Evolutionary conservation across 371 early-diverging fungal species (phyloP), one percentile per base, ranked within the genome.

Genomic region (Lichtheimia corymbifera): DNA sequence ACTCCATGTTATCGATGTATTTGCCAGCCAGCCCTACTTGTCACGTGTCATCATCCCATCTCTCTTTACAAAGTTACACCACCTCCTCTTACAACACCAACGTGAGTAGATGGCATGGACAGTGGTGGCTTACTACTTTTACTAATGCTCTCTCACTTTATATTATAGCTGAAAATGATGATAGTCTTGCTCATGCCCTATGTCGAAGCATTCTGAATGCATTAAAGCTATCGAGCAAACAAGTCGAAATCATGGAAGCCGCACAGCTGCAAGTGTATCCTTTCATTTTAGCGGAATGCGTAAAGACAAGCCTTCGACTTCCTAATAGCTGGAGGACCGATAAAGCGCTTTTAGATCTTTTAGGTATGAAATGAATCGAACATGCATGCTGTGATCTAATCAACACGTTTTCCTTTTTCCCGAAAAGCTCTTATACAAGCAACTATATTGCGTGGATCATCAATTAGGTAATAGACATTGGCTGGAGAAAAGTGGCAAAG

Each of bases 171-270:
- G 35, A 35, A 0, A 9, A 35, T 35, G 2, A 2, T 35, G 35
- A 35, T 2, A 11, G 11, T 11, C 35, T 35, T 35, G 35, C 35
- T 11, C 35, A 35, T 35, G 35, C 35, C 35, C 9, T 35, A 35
- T 35, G 35, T 35, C 35, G 35, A 5, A 35, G 35, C 11, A 71
- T 94, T 0, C 87, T 91, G 79, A 83, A 81, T 30, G 77, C 77
- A 18, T 74, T 92, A 17, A 87, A 86, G 56, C 74, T 87, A n/a
- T 47, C 47, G 7, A 47, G n/a, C 15, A 56, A 56, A 25, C 24
- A 56, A 2, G 4, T 25, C 2, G 44, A 56, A 17, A 45, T 56
- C 14, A 28, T 45, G 17, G 22, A 56, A 17, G 7, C 43, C 1
- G 22, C 57, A 42, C 57, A 56, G 28, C 22, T 40, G 15, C 13